Evolutionary conservation across 129 eudicot genomes (phyloP).

Genomic region (Chrysanthemum seticuspe): DNA sequence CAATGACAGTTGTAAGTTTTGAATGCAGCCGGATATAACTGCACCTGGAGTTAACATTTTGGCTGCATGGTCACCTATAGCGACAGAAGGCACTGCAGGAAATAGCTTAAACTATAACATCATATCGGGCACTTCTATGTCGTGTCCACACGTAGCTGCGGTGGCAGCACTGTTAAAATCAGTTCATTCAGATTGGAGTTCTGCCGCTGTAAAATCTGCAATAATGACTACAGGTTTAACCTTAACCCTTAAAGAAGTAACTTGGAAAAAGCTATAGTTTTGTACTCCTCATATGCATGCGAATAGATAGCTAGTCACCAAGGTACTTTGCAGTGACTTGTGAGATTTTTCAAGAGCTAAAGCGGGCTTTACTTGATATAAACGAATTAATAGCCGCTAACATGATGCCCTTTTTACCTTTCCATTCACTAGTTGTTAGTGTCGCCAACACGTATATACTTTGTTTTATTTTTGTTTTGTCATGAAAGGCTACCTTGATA

Average conservation of each 20-base stretch:
- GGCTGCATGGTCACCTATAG: conserved; percentile 75
- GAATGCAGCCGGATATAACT: conserved; percentile 63
- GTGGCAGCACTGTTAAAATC: conserved; percentile 55
- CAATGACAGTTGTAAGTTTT: neutral
- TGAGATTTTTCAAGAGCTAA: neutral
- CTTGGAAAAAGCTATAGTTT: neutral
- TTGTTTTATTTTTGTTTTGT: too few species aligned
- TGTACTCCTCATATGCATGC: neutral
- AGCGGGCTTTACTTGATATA: neutral
- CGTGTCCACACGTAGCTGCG: conserved; percentile 66
- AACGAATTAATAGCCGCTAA: neutral
- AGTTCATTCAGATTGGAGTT: conserved; percentile 56
- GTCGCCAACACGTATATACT: too few species aligned
- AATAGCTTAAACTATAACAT: conserved; percentile 44
- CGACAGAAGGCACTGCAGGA: conserved; percentile 39
- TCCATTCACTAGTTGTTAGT: too few species aligned
- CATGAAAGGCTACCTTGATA: too few species aligned
- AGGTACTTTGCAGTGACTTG: neutral
- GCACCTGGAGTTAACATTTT: conserved; percentile 69
- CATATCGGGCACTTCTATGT: conserved; percentile 67
- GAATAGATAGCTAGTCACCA: neutral
- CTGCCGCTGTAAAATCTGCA: conserved; percentile 68
- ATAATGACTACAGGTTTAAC: conserved; percentile 60
- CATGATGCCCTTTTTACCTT: too few species aligned
- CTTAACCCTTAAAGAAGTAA: neutral